phyloP scores from a whole-genome alignment of 1,139 yeast genomes.

The Suzukiozyma palmioleophila region DNA sequence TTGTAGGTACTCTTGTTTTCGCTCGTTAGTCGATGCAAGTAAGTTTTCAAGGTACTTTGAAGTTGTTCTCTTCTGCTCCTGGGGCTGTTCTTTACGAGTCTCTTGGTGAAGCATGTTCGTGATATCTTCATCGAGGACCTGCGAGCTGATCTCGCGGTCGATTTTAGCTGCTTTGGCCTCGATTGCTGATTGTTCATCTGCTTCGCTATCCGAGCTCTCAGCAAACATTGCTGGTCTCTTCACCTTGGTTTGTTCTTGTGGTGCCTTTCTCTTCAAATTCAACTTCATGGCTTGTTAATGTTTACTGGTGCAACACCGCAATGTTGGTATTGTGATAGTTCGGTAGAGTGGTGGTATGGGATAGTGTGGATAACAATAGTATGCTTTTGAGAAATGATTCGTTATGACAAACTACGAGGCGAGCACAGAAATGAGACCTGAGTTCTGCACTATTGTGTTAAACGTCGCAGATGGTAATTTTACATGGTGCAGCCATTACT shows the following conservation, averaged over 20 bases:
- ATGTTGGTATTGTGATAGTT: neutral
- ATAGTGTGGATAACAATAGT: no score
- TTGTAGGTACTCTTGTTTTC: neutral
- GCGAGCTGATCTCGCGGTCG: neutral
- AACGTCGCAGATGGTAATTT: no score
- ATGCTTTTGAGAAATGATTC: no score
- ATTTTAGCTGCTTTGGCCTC: neutral
- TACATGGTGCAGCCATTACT: no score
- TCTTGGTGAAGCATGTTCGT: neutral
- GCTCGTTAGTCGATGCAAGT: neutral
- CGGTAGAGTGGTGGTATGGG: no score
- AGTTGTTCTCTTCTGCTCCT: neutral
- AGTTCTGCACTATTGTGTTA: no score
- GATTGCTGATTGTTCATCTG: neutral
- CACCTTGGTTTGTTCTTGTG: neutral
- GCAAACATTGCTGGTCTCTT: neutral
- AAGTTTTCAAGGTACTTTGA: neutral
- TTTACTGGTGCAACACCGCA: neutral
- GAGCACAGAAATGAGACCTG: no score
- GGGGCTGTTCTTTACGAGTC: neutral
- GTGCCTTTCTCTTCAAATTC: constrained; percentile 1
- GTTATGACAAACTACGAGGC: no score
- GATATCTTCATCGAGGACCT: neutral
- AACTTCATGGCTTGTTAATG: neutral
- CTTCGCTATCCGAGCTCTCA: neutral